A percentile compares a stretch with the other conserved stretches of the same genome.
phyloP scores from a whole-genome alignment of 441 rosid species.

The Erysimum pusillum region DNA sequence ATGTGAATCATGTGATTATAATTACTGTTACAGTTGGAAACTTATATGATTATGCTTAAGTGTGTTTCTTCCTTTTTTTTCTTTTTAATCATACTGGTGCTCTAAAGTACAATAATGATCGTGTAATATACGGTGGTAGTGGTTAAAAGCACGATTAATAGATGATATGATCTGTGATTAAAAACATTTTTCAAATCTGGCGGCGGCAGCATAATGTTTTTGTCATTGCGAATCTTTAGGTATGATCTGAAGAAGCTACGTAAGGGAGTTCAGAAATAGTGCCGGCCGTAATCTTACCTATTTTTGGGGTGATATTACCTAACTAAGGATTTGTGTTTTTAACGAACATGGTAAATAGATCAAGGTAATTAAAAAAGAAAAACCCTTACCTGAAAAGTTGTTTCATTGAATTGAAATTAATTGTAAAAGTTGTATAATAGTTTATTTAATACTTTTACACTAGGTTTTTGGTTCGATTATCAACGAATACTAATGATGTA shows the following conservation, averaged over 20 bases:
- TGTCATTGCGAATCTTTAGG: conserved; percentile 28
- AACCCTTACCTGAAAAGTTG: background rate
- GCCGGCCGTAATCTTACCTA: conserved; percentile 27
- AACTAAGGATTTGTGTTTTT: background rate
- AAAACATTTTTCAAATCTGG: conserved; percentile 11
- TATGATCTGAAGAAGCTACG: conserved; percentile 37
- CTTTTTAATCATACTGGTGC: conserved; percentile 11
- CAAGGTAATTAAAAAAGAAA: background rate
- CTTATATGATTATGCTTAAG: conserved; percentile 34
- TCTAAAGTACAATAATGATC: conserved; percentile 23
- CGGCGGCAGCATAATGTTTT: conserved; percentile 22
- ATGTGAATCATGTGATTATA: conserved; percentile 33
- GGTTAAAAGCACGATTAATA: conserved; percentile 21
- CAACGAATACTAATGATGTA: background rate
- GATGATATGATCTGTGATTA: background rate
- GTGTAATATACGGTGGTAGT: conserved; percentile 24
- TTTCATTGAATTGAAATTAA: background rate
- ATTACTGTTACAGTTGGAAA: conserved; percentile 27
- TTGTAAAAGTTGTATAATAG: background rate
- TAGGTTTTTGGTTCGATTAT: background rate
- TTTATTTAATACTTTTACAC: background rate
- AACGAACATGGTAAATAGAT: background rate
- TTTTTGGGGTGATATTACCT: conserved; percentile 7
- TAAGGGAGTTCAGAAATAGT: conserved; percentile 13
- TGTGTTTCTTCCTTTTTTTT: conserved; percentile 14